Percentiles rank a stretch among this genome's conserved stretches.
These are phyloP conservation scores for Petunia secreta DNA, from an alignment of 257 asterid species.

Conservation along the genomic window DNA sequence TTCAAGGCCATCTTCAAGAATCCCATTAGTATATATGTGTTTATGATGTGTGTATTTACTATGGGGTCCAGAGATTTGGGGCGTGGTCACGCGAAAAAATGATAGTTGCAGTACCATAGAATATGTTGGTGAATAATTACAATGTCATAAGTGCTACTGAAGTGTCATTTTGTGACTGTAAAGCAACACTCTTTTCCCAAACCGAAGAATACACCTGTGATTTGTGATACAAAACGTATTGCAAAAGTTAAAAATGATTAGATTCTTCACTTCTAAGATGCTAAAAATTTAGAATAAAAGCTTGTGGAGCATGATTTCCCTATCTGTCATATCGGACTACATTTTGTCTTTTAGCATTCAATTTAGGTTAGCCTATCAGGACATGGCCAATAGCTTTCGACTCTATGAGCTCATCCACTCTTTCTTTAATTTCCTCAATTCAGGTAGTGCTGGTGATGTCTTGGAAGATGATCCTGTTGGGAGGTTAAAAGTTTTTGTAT, in stretches of 20 bases:
- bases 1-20: neutral
- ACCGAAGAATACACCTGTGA: neutral
- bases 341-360: neutral
- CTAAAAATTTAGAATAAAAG: neutral
- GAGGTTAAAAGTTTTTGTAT: conserved; percentile 77
- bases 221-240: neutral
- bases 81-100: neutral
- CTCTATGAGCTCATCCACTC: neutral
- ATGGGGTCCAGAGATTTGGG: neutral
- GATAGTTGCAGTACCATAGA: neutral
- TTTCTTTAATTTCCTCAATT: conserved; percentile 28
- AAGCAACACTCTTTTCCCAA: conserved; percentile 1
- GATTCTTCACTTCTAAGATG: conserved; percentile 14
- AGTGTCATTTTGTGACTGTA: conserved; percentile 9
- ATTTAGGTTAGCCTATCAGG: neutral
- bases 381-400: neutral
- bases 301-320: conserved; percentile 1
- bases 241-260: neutral
- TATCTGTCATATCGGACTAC: conserved; percentile 2
- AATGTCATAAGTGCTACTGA: neutral
- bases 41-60: neutral
- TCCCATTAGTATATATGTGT: neutral
- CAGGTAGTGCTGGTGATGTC: conserved; percentile 97
- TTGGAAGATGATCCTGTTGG: conserved; percentile 90
- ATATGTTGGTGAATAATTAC: neutral